Conservation (phyloP, 2,329 filamentous ascomycete genomes). For the Chrysosporium queenslandicum region DNA sequence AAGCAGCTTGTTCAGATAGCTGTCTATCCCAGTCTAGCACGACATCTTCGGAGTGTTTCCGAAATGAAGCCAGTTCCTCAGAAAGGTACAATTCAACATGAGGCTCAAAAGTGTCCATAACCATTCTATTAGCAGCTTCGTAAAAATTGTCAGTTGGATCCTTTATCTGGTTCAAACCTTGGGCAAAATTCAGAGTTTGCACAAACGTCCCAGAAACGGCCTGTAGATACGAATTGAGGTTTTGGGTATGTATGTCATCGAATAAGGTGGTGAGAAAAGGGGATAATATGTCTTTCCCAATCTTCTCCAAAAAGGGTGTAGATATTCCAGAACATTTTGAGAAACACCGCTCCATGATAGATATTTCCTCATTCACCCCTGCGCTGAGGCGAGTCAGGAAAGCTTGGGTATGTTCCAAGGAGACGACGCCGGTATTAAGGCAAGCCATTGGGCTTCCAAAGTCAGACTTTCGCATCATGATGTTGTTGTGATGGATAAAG, state of each 20-base stretch:
- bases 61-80: slow-evolving; percentile 83
- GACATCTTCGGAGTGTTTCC: slow-evolving; percentile 61
- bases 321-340: slow-evolving; percentile 60
- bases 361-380: slow-evolving; percentile 73
- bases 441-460: slow-evolving; percentile 72
- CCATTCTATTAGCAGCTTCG: slow-evolving; percentile 56
- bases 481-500: slow-evolving; percentile 78
- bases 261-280: slow-evolving; percentile 80
- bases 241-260: slow-evolving; percentile 71
- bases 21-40: slow-evolving; percentile 86
- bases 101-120: slow-evolving; percentile 70
- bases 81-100: slow-evolving; percentile 89
- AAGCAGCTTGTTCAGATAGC: slow-evolving; percentile 79
- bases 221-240: slow-evolving; percentile 67
- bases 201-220: slow-evolving; percentile 81
- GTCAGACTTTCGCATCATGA: slow-evolving; percentile 64
- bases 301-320: slow-evolving; percentile 67
- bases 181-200: slow-evolving; percentile 68
- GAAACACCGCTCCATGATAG: slow-evolving; percentile 73
- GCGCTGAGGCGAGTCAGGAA: slow-evolving; percentile 69
- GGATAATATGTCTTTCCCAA: slow-evolving; percentile 69
- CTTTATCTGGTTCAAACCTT: slow-evolving; percentile 57
- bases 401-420: slow-evolving; percentile 64
- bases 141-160: slow-evolving; percentile 50
- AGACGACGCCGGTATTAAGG: slow-evolving; percentile 62